Conservation (phyloP, 495 filamentous ascomycete species). For the Patellaria atrata region DNA sequence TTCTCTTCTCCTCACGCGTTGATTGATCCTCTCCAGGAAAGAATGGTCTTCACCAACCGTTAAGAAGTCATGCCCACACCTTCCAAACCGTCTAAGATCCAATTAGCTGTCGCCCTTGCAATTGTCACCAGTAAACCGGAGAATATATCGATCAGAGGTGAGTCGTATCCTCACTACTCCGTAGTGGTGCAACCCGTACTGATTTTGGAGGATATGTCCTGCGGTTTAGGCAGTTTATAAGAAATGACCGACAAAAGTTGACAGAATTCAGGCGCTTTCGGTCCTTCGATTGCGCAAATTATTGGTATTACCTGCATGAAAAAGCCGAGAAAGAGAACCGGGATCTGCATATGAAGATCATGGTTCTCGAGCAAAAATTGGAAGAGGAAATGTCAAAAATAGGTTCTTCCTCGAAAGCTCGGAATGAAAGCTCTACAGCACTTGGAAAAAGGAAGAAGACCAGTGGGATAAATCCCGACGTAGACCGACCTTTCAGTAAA, state of each 20-base stretch:
- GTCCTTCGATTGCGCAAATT: slow-evolving; percentile 8
- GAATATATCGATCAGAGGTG: slow-evolving; percentile 9
- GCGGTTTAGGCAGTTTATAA: slow-evolving; percentile 8
- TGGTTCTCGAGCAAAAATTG: slow-evolving; percentile 3
- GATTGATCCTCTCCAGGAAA: too few species aligned
- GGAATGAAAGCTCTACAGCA: too few species aligned
- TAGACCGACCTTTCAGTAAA: too few species aligned
- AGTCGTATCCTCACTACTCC: background rate
- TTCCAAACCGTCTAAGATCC: slow-evolving; percentile 5
- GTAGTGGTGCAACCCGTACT: background rate
- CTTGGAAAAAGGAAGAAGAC: too few species aligned
- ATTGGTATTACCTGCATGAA: slow-evolving; percentile 11
- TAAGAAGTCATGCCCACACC: too few species aligned
- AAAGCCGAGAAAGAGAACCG: slow-evolving; percentile 1
- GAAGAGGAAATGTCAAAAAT: slow-evolving; percentile 2
- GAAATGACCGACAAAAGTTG: background rate
- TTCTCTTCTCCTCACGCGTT: too few species aligned
- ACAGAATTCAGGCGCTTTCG: background rate
- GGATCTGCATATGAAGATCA: slow-evolving; percentile 4
- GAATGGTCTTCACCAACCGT: background rate
- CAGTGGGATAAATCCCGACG: too few species aligned
- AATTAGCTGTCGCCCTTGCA: slow-evolving; percentile 14
- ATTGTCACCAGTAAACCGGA: slow-evolving; percentile 13
- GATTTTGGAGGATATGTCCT: slow-evolving; percentile 9
- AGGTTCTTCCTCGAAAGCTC: too few species aligned